Base-by-base conservation (phyloP, 768 basidiomycete species). In the Botryobasidium botryosum region DNA sequence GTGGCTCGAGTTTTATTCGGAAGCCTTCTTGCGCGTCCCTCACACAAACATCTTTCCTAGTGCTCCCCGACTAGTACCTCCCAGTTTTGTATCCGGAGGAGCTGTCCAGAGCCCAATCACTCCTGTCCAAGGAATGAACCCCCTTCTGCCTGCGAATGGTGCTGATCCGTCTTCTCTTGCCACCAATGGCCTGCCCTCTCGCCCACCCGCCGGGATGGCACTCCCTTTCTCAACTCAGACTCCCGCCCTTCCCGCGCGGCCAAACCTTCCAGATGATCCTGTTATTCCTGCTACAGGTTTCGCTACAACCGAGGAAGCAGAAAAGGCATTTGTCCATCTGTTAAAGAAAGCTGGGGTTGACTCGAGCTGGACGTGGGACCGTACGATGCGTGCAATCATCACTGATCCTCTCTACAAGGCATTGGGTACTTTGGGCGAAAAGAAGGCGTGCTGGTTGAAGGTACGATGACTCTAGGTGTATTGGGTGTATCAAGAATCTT, bases 341-440 rank as follows among this genome's bases (percentile, higher is more conserved):
- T 63, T 99, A 53, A 72, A 79, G 53, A 87, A 86, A 63, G 80
- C 84, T 37, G 85, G 85, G 26, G 82, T 97, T 35, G 85, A 87
- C 61, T 77, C 81, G 36, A 78, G 71, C 51, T 96, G 86, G 84
- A 87, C 87, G 28, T 99, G 94, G 94, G 94, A 99, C 60, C 78
- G 85, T 64, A 88, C 90, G 43, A 94, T 97, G 85, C 74, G 91
- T 58, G 82, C 86, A 55, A 88, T 94, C 61, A 92, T 99, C 62
- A 96, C 88, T 54, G 92, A 97, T 67, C 92, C 94, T 35, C 62
- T 94, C 52, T 99, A 96, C 66, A 91, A 87, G 65, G 81, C 88
- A 35, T 68, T 99, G 49, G 83, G 82, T 57, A 87, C 82, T 36
- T 69, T 96, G 39, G 87, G 87, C 13, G 90, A 99, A 64, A 91